Evolutionary conservation across 1,139 yeast species (phyloP), one percentile per base, ranked within the genome.

Genomic region (Protomyces pachydermus): DNA sequence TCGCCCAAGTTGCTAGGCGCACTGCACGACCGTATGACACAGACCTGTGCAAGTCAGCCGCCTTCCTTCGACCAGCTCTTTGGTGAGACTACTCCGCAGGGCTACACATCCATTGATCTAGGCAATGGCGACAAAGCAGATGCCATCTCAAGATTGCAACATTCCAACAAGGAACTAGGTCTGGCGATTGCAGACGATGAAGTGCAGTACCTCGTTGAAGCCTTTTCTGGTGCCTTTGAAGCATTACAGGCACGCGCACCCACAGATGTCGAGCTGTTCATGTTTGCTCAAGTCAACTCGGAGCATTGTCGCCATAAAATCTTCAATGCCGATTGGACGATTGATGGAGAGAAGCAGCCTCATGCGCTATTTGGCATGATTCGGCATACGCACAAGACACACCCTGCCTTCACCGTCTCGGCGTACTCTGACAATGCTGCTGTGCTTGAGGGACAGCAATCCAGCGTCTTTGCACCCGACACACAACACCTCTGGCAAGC

Each of bases 291-390:
- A 78, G 98, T 95, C 71, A 95, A 95, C 79, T 91, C 98, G 23
- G 99, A 95, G 78, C 99, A 95, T 78, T 95, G 99, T 80, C 89
- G 99, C 77, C 99, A 95, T 80, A 95, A 95, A 79, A 93, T 95
- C 70, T 95, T 95, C 82, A 95, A 95, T 73, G 98, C 99, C 58
- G 96, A 89, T 72, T 95, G 99, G 99, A 89, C 90, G 68, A 89
- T 95, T 70, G 98, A 95, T 75, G 91, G 90, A 61, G 81, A 83
- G 66, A 77, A 81, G 71, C 88, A 89, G 75, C 87, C 87, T 60
- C 74, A 82, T 71, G 82, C 96, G 12, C 80, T 95, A 70, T 95
- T 95, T 80, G 85, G 88, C 77, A 91, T 95, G 98, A 91, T 95
- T 75, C 84, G 96, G 79, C 91, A 91, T 76, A 93, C 99, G 56